Evolutionary conservation across 805 yeast species (phyloP).

Genomic region (Komagataella mondaviorum): DNA sequence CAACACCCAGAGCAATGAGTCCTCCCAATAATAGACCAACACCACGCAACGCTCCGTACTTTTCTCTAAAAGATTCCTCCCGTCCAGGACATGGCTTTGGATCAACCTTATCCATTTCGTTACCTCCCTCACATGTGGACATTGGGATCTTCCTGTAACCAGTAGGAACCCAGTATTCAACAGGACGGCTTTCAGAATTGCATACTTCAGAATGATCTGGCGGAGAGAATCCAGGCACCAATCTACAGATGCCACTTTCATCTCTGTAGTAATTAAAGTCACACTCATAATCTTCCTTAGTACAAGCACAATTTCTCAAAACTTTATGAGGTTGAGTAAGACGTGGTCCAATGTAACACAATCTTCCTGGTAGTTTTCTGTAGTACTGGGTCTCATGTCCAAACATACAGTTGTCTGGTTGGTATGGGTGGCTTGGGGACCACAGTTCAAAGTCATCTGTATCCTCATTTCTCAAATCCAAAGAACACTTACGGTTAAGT

Average conservation of each 20-base stretch:
- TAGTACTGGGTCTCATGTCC: slow-evolving; percentile 53
- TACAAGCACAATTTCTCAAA: slow-evolving; percentile 62
- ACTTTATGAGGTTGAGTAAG: slow-evolving; percentile 41
- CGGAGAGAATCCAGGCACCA: slow-evolving; percentile 57
- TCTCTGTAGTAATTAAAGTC: slow-evolving; percentile 68
- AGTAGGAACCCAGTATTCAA: slow-evolving; percentile 68
- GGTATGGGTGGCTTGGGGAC: slow-evolving; percentile 43
- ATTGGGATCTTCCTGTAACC: slow-evolving; percentile 79
- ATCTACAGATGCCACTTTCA: slow-evolving; percentile 61
- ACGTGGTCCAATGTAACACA: slow-evolving; percentile 53
- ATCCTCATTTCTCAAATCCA: slow-evolving; percentile 28
- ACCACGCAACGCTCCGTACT: slow-evolving; percentile 37
- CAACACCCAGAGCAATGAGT: slow-evolving; percentile 26
- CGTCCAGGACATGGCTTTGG: slow-evolving; percentile 78
- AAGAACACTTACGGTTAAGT: slow-evolving; percentile 32
- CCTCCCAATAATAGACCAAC: slow-evolving; percentile 32
- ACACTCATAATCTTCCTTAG: slow-evolving; percentile 81
- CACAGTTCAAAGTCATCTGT: slow-evolving; percentile 48
- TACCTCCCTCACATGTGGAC: slow-evolving; percentile 75
- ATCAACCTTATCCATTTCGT: slow-evolving; percentile 43
- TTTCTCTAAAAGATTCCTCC: slow-evolving; percentile 41
- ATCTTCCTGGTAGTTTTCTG: slow-evolving; percentile 45
- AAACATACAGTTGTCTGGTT: slow-evolving; percentile 41
- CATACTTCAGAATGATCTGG: slow-evolving; percentile 55
- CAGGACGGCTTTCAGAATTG: slow-evolving; percentile 32